Conservation (phyloP, 805 yeast genomes). For the Candida golubevii region DNA sequence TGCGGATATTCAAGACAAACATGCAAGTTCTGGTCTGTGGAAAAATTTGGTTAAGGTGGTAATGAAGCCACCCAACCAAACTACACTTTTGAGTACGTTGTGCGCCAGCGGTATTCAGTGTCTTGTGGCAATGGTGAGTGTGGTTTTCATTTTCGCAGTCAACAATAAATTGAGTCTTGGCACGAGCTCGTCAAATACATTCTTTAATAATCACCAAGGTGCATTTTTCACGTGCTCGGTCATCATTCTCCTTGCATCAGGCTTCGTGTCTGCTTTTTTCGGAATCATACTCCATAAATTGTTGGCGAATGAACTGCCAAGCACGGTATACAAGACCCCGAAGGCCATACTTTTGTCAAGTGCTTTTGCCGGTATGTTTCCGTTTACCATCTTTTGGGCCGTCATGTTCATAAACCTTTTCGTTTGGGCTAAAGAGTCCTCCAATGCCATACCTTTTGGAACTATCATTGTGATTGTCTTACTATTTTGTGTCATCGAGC, state of each 20-base stretch:
- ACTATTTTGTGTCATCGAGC: slow-evolving; percentile 59
- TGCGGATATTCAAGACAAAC: slow-evolving; percentile 1
- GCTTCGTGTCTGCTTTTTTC: slow-evolving; percentile 67
- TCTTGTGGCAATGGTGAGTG: slow-evolving; percentile 58
- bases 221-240: slow-evolving; percentile 61
- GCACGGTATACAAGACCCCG: slow-evolving; percentile 21
- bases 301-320: slow-evolving; percentile 38
- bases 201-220: slow-evolving; percentile 65
- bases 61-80: slow-evolving; percentile 46
- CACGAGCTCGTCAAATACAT: slow-evolving; percentile 42
- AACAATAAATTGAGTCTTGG: slow-evolving; percentile 27
- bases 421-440: slow-evolving; percentile 72
- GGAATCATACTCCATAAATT: slow-evolving; percentile 60
- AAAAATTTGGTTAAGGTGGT: slow-evolving; percentile 51
- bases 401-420: slow-evolving; percentile 59
- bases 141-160: slow-evolving; percentile 48
- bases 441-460: slow-evolving; percentile 74
- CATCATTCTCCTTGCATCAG: slow-evolving; percentile 60
- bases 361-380: slow-evolving; percentile 35
- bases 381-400: slow-evolving; percentile 47
- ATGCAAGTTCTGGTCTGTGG: slow-evolving; percentile 36
- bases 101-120: slow-evolving; percentile 76
- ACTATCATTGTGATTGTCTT: slow-evolving; percentile 59
- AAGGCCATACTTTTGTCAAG: slow-evolving; percentile 22
- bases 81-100: slow-evolving; percentile 49